phyloP scores from a whole-genome alignment of 202 grass and related monocot species.

The Schoenoplectus triqueter region DNA sequence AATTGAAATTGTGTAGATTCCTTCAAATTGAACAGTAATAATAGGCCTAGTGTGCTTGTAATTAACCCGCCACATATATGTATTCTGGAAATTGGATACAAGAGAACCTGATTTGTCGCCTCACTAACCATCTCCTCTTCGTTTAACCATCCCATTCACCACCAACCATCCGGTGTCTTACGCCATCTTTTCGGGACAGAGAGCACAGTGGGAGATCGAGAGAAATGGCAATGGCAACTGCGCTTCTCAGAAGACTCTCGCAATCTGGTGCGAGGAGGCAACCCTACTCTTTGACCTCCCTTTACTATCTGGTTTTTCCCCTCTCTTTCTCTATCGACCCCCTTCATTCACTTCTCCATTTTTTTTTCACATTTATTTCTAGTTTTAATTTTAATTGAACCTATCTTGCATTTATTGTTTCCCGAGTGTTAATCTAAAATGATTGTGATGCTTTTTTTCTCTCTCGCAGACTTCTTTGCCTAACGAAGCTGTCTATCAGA shows the following conservation, averaged over 20 bases:
- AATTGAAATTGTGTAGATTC: background rate
- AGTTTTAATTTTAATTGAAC: background rate
- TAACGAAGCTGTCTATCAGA: slow-evolving; percentile 74
- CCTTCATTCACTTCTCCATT: background rate
- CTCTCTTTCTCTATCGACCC: background rate
- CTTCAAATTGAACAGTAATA: no score
- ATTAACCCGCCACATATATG: background rate
- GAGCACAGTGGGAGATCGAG: slow-evolving; percentile 19
- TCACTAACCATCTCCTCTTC: slow-evolving; percentile 1
- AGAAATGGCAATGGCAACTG: slow-evolving; percentile 92
- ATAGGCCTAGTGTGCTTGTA: background rate
- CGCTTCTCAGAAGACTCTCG: slow-evolving; percentile 76
- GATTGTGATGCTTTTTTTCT: background rate
- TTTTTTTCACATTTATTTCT: background rate
- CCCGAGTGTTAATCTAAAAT: background rate
- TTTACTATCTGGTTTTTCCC: slow-evolving; percentile 67
- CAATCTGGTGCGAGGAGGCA: slow-evolving; percentile 53
- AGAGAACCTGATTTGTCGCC: background rate
- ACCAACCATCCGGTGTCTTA: slow-evolving; percentile 12
- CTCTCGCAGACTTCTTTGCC: slow-evolving; percentile 53
- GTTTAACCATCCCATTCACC: slow-evolving; percentile 31
- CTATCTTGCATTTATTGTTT: slow-evolving; percentile 15
- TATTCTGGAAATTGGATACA: background rate
- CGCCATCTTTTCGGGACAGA: slow-evolving; percentile 16
- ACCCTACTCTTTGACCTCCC: slow-evolving; percentile 60